Evolutionary conservation across 371 early-diverging fungal genomes (phyloP).

Genomic region (Mortierella sp.): DNA sequence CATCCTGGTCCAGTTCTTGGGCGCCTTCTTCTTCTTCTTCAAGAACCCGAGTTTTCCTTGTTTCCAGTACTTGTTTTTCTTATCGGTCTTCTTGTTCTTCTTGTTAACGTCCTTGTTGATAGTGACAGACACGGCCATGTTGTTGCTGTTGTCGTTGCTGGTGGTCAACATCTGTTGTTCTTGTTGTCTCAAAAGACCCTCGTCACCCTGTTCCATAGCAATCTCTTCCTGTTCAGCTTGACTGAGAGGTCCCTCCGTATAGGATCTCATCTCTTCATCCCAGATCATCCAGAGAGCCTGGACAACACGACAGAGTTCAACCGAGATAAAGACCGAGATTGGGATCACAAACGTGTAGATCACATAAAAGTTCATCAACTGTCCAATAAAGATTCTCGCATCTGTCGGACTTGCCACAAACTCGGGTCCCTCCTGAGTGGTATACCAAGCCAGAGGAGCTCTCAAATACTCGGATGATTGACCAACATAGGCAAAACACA

Average conservation of each 20-base stretch:
- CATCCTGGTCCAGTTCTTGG: slow-evolving; percentile 63
- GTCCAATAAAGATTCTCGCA: slow-evolving; percentile 40
- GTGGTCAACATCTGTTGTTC: neutral
- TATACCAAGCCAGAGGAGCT: slow-evolving; percentile 52
- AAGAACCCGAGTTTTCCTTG: slow-evolving; percentile 12
- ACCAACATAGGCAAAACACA: slow-evolving; percentile 54
- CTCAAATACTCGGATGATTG: slow-evolving; percentile 12
- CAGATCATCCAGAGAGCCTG: slow-evolving; percentile 66
- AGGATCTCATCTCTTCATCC: slow-evolving; percentile 55
- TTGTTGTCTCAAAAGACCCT: too few relatives aligned
- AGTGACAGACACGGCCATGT: slow-evolving; percentile 1
- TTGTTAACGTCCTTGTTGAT: slow-evolving; percentile 5
- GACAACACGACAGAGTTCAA: slow-evolving; percentile 65
- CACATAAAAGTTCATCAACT: slow-evolving; percentile 57
- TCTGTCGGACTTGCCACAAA: slow-evolving; percentile 28
- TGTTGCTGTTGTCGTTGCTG: slow-evolving; percentile 5
- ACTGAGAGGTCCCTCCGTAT: slow-evolving; percentile 39
- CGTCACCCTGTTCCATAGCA: slow-evolving; percentile 47
- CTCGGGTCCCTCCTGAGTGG: slow-evolving; percentile 37
- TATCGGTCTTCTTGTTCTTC: slow-evolving; percentile 4
- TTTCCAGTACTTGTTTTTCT: slow-evolving; percentile 22
- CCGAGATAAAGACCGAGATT: slow-evolving; percentile 66
- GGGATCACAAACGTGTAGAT: slow-evolving; percentile 73
- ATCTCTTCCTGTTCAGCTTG: slow-evolving; percentile 52
- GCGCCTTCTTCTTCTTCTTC: slow-evolving; percentile 45